Percentiles rank a stretch among this genome's conserved stretches.
Conservation (phyloP, 345 rosid species). For the Turritis glabra region DNA sequence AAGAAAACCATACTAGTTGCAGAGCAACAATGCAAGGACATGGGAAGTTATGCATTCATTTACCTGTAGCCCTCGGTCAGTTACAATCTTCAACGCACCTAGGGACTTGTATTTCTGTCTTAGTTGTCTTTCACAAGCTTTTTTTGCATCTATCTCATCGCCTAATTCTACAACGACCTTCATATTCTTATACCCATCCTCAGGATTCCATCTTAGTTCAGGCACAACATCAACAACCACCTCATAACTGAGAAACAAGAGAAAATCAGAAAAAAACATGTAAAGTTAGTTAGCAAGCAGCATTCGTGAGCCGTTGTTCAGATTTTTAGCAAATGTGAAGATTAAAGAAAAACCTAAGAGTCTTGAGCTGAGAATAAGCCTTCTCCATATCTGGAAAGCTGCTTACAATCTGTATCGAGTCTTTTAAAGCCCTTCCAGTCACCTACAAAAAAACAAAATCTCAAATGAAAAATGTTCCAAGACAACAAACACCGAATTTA, state of each 20-base stretch:
- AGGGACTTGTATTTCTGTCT: slow-evolving; percentile 78
- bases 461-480: neutral
- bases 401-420: slow-evolving; percentile 75
- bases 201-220: slow-evolving; percentile 82
- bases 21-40: slow-evolving; percentile 14
- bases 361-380: slow-evolving; percentile 55
- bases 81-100: slow-evolving; percentile 64
- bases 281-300: neutral
- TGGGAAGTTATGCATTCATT: neutral
- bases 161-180: slow-evolving; percentile 90
- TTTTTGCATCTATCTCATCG: slow-evolving; percentile 70
- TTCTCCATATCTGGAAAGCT: slow-evolving; percentile 83
- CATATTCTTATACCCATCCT: slow-evolving; percentile 76
- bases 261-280: slow-evolving; percentile 26
- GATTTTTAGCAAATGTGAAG: neutral
- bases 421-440: slow-evolving; percentile 80
- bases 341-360: slow-evolving; percentile 52
- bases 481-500: neutral
- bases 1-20: neutral
- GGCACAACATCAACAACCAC: slow-evolving; percentile 86
- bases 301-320: neutral
- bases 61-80: slow-evolving; percentile 90
- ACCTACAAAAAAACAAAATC: slow-evolving; percentile 47
- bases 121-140: slow-evolving; percentile 73
- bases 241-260: slow-evolving; percentile 64